A percentile compares a stretch with the other conserved stretches of the same genome.
phyloP scores from a whole-genome alignment of 2,329 filamentous ascomycete species.

The Didymellaceae sp. region DNA sequence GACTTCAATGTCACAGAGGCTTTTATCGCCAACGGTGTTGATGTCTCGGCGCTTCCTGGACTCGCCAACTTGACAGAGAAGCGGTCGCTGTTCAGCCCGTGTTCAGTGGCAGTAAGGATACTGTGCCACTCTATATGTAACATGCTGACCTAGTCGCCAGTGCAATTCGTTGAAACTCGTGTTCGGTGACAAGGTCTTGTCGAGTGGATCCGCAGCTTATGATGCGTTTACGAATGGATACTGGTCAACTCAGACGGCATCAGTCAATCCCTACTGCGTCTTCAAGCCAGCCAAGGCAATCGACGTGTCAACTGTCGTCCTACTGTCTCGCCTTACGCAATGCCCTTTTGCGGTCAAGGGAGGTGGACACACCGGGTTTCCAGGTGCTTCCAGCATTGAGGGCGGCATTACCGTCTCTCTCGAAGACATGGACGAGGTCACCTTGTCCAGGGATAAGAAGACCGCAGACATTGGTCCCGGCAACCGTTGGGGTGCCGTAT shows the following conservation, averaged over 20 bases:
- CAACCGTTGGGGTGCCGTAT: slow-evolving; percentile 42
- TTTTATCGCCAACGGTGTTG: slow-evolving; percentile 18
- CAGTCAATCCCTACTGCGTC: slow-evolving; percentile 30
- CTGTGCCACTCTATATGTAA: neutral
- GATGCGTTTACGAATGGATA: slow-evolving; percentile 24
- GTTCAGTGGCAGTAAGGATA: neutral
- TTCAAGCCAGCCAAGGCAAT: slow-evolving; percentile 30
- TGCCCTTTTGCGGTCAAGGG: slow-evolving; percentile 52
- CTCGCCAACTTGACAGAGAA: neutral
- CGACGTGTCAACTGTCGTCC: slow-evolving; percentile 28
- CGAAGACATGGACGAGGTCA: slow-evolving; percentile 32
- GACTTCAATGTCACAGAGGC: slow-evolving; percentile 17
- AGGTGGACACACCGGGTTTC: slow-evolving; percentile 31
- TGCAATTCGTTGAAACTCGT: slow-evolving; percentile 28
- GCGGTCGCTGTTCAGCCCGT: neutral
- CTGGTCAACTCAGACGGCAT: slow-evolving; percentile 35
- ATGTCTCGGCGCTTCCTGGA: slow-evolving; percentile 17
- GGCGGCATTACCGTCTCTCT: slow-evolving; percentile 38
- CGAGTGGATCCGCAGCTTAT: slow-evolving; percentile 22
- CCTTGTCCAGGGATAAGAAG: slow-evolving; percentile 25
- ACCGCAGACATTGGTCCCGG: slow-evolving; percentile 39
- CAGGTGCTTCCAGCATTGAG: slow-evolving; percentile 37
- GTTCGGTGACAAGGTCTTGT: slow-evolving; percentile 26
- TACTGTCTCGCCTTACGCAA: slow-evolving; percentile 28
- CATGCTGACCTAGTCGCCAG: slow-evolving; percentile 8